A percentile compares a stretch with the other conserved stretches of the same genome.
These are phyloP conservation scores for Sphaerostilbella broomeana DNA, from an alignment of 2,329 filamentous ascomycete genomes.

Conservation along the genomic window DNA sequence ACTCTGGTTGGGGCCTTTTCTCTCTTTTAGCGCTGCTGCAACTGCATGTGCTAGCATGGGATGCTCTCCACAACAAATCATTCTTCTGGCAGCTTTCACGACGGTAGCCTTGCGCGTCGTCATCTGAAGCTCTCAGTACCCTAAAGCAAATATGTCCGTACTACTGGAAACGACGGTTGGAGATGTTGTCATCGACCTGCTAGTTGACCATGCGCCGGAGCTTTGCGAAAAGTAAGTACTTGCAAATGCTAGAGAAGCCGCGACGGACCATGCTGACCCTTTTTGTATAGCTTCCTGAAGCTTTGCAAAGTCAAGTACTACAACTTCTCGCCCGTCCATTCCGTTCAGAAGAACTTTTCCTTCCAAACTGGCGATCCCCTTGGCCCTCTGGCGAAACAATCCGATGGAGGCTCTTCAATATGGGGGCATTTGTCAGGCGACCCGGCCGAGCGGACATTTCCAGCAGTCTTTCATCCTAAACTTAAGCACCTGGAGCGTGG, in stretches of 20 bases:
- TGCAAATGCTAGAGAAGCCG: background rate
- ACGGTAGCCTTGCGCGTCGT: background rate
- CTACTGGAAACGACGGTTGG: slow-evolving; percentile 87
- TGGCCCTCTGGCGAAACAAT: slow-evolving; percentile 73
- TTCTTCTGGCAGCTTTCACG: too few species aligned
- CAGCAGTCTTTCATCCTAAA: slow-evolving; percentile 77
- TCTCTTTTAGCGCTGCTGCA: too few species aligned
- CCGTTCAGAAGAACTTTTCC: slow-evolving; percentile 88
- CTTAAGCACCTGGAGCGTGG: slow-evolving; percentile 83
- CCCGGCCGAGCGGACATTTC: slow-evolving; percentile 67
- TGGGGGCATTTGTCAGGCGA: slow-evolving; percentile 73
- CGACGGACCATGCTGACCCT: slow-evolving; percentile 22
- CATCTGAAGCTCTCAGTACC: too few species aligned
- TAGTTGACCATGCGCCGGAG: slow-evolving; percentile 82
- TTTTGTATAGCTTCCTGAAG: slow-evolving; percentile 75
- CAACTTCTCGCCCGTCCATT: slow-evolving; percentile 91
- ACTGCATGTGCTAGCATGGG: too few species aligned
- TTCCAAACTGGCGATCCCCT: slow-evolving; percentile 95
- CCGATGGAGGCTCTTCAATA: slow-evolving; percentile 88
- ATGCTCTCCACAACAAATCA: too few species aligned
- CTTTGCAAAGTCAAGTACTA: slow-evolving; percentile 99
- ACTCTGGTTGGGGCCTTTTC: too few species aligned
- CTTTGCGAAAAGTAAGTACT: slow-evolving; percentile 87
- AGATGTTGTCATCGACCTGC: slow-evolving; percentile 89
- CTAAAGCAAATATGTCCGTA: slow-evolving; percentile 78